Evolutionary conservation across 2,329 filamentous ascomycete genomes (phyloP).

Genomic region (Cladosporium sp.): DNA sequence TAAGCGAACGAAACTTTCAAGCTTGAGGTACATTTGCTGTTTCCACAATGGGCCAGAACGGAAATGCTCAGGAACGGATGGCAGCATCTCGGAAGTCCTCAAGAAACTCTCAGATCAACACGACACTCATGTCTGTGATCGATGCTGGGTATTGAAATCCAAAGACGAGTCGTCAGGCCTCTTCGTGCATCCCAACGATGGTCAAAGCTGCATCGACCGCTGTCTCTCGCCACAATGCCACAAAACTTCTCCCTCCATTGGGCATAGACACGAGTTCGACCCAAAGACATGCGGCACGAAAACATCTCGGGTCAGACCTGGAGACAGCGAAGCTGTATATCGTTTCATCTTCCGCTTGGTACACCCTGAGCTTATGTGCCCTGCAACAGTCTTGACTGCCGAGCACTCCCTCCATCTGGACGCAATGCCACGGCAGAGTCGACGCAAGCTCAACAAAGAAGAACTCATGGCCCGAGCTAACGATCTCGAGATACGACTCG

Average conservation of each 20-base stretch:
- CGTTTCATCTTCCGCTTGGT: background rate
- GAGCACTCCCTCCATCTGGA: background rate
- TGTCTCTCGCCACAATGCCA: constrained; percentile 3
- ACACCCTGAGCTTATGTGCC: background rate
- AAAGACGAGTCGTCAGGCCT: too few relatives aligned
- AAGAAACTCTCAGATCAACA: too few relatives aligned
- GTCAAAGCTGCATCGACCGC: background rate
- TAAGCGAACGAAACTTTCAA: too few relatives aligned
- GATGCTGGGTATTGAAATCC: too few relatives aligned
- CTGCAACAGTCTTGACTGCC: background rate
- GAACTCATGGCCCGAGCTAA: background rate
- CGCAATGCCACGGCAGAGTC: background rate
- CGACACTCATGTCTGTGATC: too few relatives aligned
- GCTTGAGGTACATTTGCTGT: too few relatives aligned
- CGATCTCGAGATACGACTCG: background rate
- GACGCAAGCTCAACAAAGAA: background rate
- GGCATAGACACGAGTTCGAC: background rate
- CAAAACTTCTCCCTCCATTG: background rate
- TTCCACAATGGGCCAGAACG: too few relatives aligned
- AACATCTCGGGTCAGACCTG: background rate
- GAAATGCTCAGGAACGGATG: too few relatives aligned
- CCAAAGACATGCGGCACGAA: background rate
- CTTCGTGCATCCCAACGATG: background rate
- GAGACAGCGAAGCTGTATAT: background rate
- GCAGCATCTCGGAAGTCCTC: too few relatives aligned